These are phyloP conservation scores for Syzygium aqueum DNA, from an alignment of 345 rosid genomes.

Conservation along the genomic window DNA sequence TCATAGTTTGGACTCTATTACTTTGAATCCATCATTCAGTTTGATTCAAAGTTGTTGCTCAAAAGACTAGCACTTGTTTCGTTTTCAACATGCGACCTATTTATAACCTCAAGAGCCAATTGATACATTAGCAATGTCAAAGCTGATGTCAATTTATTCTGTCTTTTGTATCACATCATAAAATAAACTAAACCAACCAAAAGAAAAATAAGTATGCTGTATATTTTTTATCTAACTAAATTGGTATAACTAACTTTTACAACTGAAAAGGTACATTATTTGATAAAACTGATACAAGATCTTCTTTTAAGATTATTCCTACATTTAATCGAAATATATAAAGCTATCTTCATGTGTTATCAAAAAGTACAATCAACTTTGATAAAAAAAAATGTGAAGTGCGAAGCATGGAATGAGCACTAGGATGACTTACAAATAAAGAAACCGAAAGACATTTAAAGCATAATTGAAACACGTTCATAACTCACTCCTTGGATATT, in stretches of 20 bases:
- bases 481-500: background rate
- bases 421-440: background rate
- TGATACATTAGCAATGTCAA: background rate
- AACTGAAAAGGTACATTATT: background rate
- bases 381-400: background rate
- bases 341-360: background rate
- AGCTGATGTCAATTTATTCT: background rate
- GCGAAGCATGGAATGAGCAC: background rate
- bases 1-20: background rate
- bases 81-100: background rate
- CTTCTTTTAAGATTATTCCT: background rate
- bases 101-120: background rate
- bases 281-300: background rate
- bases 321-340: background rate
- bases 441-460: background rate
- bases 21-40: background rate
- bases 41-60: background rate
- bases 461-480: background rate
- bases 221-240: background rate
- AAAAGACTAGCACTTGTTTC: background rate
- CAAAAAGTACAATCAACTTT: background rate
- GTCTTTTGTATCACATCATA: background rate
- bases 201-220: background rate
- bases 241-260: background rate
- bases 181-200: background rate